Evolutionary conservation across 192 early-diverging fungal genomes (phyloP).

Genomic region (Rhizoclosmatium sp.): DNA sequence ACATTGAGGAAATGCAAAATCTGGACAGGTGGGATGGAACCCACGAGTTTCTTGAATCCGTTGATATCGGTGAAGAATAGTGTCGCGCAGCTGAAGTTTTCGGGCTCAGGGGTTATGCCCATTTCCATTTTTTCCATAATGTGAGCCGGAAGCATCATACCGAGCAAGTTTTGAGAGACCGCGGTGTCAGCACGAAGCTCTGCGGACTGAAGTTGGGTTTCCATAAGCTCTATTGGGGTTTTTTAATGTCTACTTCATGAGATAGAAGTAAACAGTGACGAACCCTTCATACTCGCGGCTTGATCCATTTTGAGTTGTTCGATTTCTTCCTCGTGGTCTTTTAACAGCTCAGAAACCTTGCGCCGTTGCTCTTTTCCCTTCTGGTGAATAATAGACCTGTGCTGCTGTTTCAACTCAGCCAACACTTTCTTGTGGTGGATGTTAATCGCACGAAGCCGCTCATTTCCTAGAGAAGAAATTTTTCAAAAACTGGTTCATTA

Average conservation of each 20-base stretch:
- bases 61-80: conserved; percentile 39
- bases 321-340: conserved; percentile 44
- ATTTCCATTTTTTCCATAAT: conserved; percentile 40
- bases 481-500: not conserved
- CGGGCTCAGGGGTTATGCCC: conserved; percentile 32
- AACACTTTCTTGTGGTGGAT: conserved; percentile 39
- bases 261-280: not conserved
- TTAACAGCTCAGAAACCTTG: conserved; percentile 30
- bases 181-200: conserved; percentile 34
- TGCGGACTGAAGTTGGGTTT: conserved; percentile 37
- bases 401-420: conserved; percentile 29
- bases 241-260: not conserved
- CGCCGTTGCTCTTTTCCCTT: conserved; percentile 31
- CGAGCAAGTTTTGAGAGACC: conserved; percentile 33
- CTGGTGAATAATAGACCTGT: conserved; percentile 6
- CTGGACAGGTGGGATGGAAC: not conserved
- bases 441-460: conserved; percentile 5
- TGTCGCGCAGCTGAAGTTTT: conserved; percentile 24
- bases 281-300: conserved; percentile 28
- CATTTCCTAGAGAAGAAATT: conserved; percentile 22
- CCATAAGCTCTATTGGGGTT: conserved; percentile 22
- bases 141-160: conserved; percentile 45
- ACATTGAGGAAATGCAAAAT: conserved; percentile 27
- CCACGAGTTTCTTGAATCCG: conserved; percentile 28
- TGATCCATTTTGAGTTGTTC: conserved; percentile 39